A percentile compares a stretch with the other conserved stretches of the same genome.
Evolutionary conservation across 371 early-diverging fungal species (phyloP).

Genomic region (Zychaea mexicana): DNA sequence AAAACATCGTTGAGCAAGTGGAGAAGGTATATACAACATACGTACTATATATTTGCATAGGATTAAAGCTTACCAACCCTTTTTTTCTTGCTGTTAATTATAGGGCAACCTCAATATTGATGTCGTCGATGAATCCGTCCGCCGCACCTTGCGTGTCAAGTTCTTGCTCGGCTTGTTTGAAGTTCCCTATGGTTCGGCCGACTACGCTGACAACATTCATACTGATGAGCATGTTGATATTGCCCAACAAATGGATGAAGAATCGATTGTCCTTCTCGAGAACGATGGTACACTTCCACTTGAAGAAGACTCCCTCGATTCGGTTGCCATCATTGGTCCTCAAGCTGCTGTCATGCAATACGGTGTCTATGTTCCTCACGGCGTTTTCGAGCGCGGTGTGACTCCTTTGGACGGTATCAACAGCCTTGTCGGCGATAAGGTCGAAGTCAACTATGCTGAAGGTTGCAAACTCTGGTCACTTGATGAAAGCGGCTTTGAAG

Average conservation of each 20-base stretch:
- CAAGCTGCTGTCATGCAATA: slow-evolving; percentile 41
- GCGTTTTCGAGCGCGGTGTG: slow-evolving; percentile 21
- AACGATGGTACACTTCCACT: slow-evolving; percentile 42
- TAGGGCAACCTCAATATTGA: slow-evolving; percentile 40
- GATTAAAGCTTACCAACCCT: no score
- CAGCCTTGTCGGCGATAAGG: slow-evolving; percentile 19
- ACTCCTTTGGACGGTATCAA: slow-evolving; percentile 43
- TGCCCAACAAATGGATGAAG: slow-evolving; percentile 22
- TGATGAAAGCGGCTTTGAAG: slow-evolving; percentile 34
- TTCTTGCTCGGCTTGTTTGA: slow-evolving; percentile 28
- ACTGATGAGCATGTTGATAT: slow-evolving; percentile 17
- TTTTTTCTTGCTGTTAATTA: slow-evolving; percentile 1
- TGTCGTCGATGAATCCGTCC: slow-evolving; percentile 30
- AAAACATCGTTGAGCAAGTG: slow-evolving; percentile 16
- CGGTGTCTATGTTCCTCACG: slow-evolving; percentile 18
- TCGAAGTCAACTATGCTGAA: slow-evolving; percentile 28
- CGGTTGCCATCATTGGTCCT: slow-evolving; percentile 50
- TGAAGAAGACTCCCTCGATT: slow-evolving; percentile 9
- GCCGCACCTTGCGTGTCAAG: slow-evolving; percentile 22
- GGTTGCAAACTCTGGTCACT: slow-evolving; percentile 30
- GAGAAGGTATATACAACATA: slow-evolving; percentile 13
- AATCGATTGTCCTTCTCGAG: slow-evolving; percentile 41
- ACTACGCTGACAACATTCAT: slow-evolving; percentile 27
- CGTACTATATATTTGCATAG: no score
- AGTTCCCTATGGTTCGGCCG: slow-evolving; percentile 17